phyloP scores from a whole-genome alignment of 257 asterid genomes.

The Fraxinus cuspidata region DNA sequence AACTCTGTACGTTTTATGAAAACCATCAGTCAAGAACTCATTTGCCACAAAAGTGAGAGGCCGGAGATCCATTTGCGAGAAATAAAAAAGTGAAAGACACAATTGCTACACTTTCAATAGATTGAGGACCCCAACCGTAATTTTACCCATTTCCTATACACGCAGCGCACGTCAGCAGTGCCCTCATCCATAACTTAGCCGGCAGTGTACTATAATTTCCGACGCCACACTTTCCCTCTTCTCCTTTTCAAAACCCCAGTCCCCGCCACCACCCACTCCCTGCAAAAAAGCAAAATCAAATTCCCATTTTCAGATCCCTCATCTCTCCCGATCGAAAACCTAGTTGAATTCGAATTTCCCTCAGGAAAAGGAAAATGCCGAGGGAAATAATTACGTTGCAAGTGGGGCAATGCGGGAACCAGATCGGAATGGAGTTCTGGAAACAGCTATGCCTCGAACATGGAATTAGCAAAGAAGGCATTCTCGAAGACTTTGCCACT shows the following conservation, averaged over 20 bases:
- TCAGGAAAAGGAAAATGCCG: slow-evolving; percentile 58
- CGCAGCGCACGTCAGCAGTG: too few species aligned
- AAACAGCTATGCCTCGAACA: slow-evolving; percentile 99
- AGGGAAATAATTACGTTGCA: slow-evolving; percentile 93
- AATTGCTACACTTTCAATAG: too few species aligned
- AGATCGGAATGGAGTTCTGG: slow-evolving; percentile 99
- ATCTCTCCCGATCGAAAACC: slow-evolving; percentile 25
- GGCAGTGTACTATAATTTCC: not conserved
- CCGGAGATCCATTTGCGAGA: too few species aligned
- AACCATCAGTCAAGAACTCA: too few species aligned
- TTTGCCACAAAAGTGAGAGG: too few species aligned
- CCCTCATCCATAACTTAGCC: too few species aligned
- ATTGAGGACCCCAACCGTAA: too few species aligned
- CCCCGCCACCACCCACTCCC: not conserved
- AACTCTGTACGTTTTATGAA: too few species aligned
- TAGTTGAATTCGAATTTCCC: not conserved
- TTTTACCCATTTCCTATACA: too few species aligned
- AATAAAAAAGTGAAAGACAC: too few species aligned
- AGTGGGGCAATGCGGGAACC: slow-evolving; percentile 99
- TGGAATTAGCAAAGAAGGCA: slow-evolving; percentile 96
- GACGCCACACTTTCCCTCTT: not conserved
- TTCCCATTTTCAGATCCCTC: not conserved
- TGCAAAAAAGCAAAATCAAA: not conserved
- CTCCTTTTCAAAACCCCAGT: slow-evolving; percentile 1
- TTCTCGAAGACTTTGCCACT: slow-evolving; percentile 96